These are phyloP conservation scores for Penicillium rolfsii DNA, from an alignment of 2,329 filamentous ascomycete species.

Conservation along the genomic window DNA sequence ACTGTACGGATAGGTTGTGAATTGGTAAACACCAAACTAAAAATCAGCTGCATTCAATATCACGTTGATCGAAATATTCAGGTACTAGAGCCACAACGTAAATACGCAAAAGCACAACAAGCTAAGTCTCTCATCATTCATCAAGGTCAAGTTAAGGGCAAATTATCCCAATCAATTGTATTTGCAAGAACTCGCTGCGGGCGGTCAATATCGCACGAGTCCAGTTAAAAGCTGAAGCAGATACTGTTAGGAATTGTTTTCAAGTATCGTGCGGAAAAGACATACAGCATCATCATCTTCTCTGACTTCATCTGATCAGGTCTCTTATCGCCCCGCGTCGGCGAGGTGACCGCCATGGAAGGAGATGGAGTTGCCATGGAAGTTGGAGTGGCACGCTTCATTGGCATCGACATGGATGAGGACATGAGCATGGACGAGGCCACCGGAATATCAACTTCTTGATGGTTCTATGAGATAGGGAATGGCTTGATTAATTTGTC, in stretches of 20 bases:
- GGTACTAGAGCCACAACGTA: neutral
- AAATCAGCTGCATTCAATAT: neutral
- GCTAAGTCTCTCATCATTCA: neutral
- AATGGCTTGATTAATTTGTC: neutral
- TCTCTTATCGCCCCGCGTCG: slow-evolving; percentile 4
- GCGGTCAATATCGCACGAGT: neutral
- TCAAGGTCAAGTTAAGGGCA: neutral
- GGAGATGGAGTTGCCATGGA: slow-evolving; percentile 4
- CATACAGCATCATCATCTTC: slow-evolving; percentile 18
- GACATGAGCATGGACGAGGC: slow-evolving; percentile 11
- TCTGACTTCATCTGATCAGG: slow-evolving; percentile 1
- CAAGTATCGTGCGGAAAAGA: neutral
- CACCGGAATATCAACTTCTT: slow-evolving; percentile 7
- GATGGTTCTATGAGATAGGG: neutral
- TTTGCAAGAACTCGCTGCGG: neutral
- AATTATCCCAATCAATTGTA: neutral
- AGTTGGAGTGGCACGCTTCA: slow-evolving; percentile 11
- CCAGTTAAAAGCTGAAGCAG: neutral
- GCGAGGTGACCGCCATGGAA: slow-evolving; percentile 3
- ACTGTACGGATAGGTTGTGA: too few species aligned
- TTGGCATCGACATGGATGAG: slow-evolving; percentile 10
- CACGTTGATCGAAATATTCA: neutral
- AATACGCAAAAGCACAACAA: neutral
- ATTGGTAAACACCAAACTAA: too few species aligned
- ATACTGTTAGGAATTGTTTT: neutral